A percentile compares a stretch with the other conserved stretches of the same genome.
phyloP scores from a whole-genome alignment of 1,284 basidiomycete genomes.

The Sanghuangporus baumii region DNA sequence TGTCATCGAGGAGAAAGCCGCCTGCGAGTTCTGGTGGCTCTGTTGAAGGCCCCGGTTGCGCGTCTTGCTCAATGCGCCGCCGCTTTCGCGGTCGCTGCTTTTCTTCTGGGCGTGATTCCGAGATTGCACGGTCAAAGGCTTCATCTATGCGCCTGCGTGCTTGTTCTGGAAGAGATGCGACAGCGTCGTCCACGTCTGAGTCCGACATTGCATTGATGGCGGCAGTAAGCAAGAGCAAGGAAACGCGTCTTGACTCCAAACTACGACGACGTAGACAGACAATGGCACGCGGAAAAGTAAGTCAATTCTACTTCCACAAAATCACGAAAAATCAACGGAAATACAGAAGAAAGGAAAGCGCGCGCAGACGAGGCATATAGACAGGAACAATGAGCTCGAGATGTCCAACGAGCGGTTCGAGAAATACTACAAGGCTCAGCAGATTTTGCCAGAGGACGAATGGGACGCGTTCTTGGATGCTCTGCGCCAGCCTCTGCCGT shows the following conservation, averaged over 20 bases:
- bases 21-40: constrained; percentile 4
- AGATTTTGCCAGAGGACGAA: constrained; percentile 67
- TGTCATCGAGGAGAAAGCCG: constrained; percentile 8
- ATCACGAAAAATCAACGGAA: not conserved
- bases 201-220: constrained; percentile 8
- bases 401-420: constrained; percentile 73
- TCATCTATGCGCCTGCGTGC: constrained; percentile 8
- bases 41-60: not conserved
- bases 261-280: not conserved
- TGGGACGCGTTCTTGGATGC: constrained; percentile 75
- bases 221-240: not conserved
- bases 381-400: constrained; percentile 43
- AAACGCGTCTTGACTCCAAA: not conserved
- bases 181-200: constrained; percentile 9
- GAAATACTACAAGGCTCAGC: constrained; percentile 73
- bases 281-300: constrained; percentile 3
- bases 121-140: constrained; percentile 14
- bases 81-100: constrained; percentile 12
- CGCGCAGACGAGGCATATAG: not conserved
- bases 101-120: constrained; percentile 1
- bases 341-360: constrained; percentile 9
- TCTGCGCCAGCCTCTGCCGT: constrained; percentile 76
- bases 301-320: not conserved
- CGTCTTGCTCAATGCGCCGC: not conserved
- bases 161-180: constrained; percentile 2